Percentiles rank a stretch among this genome's conserved stretches.
These are phyloP conservation scores for Amphirosellinia nigrospora DNA, from an alignment of 495 filamentous ascomycete genomes.

Conservation along the genomic window DNA sequence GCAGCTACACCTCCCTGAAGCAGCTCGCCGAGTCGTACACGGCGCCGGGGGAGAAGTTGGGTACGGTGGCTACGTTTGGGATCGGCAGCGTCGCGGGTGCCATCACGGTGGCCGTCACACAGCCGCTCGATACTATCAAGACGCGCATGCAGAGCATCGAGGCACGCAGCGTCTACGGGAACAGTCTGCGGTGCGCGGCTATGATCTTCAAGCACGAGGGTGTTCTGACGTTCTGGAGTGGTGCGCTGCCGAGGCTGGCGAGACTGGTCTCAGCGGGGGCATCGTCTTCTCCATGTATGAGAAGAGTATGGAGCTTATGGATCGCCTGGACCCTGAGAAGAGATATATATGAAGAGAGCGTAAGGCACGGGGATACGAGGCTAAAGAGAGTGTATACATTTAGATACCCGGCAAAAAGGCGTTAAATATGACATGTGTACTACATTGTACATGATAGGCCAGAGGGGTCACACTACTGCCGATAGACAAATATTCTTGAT, in stretches of 20 bases:
- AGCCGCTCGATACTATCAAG: conserved; percentile 95
- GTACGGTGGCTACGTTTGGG: conserved; percentile 85
- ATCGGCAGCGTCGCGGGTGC: conserved; percentile 89
- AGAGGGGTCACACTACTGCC: background rate
- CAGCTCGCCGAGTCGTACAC: conserved; percentile 92
- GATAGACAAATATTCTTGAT: background rate
- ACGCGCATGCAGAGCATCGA: conserved; percentile 98
- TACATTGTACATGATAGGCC: background rate
- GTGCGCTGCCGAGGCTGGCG: conserved; percentile 83
- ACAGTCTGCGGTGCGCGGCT: conserved; percentile 84
- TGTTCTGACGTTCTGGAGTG: conserved; percentile 89
- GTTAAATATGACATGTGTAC: background rate
- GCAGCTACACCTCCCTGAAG: conserved; percentile 86
- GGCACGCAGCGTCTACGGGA: conserved; percentile 80
- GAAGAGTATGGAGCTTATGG: conserved; percentile 91
- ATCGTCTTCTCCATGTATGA: conserved; percentile 99
- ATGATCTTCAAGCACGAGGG: conserved; percentile 90
- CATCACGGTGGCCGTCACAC: conserved; percentile 91
- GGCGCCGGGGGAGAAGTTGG: conserved; percentile 92
- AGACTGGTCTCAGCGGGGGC: conserved; percentile 88
- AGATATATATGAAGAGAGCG: conserved; percentile 69
- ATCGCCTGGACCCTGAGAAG: conserved; percentile 79
- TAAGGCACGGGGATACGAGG: background rate
- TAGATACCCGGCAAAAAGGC: conserved; percentile 27
- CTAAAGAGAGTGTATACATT: background rate